phyloP scores from a whole-genome alignment of 2,329 filamentous ascomycete species.

The Botrytis tulipae region DNA sequence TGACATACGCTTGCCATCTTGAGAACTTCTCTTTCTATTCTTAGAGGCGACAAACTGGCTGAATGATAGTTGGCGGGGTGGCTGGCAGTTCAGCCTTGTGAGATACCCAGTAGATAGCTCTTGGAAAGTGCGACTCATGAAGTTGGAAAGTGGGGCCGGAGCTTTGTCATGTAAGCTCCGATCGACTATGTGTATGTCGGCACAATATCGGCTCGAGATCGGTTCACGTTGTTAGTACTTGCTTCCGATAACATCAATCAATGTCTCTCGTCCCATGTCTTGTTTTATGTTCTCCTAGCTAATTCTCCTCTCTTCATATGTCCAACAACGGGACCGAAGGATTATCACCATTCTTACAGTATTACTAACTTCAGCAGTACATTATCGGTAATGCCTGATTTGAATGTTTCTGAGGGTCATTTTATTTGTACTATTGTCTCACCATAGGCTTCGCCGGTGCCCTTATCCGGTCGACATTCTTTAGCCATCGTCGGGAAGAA shows the following conservation, averaged over 20 bases:
- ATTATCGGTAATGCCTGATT: not conserved
- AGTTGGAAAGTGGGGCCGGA: slow-evolving; percentile 23
- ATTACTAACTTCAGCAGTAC: slow-evolving; percentile 27
- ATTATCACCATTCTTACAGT: slow-evolving; percentile 25
- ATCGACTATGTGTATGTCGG: not conserved
- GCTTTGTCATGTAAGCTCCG: slow-evolving; percentile 23
- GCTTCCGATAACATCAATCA: not conserved
- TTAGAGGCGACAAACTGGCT: not conserved
- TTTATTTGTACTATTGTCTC: slow-evolving; percentile 14
- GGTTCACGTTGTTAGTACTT: slow-evolving; percentile 6
- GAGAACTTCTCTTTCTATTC: not conserved
- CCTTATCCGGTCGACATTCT: slow-evolving; percentile 22
- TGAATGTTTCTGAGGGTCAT: slow-evolving; percentile 7
- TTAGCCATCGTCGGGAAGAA: slow-evolving; percentile 21
- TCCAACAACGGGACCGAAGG: slow-evolving; percentile 23
- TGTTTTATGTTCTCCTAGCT: slow-evolving; percentile 12
- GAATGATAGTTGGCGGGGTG: not conserved
- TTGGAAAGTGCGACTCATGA: slow-evolving; percentile 23
- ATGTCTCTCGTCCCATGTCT: not conserved
- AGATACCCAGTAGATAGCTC: not conserved
- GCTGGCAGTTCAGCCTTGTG: slow-evolving; percentile 5
- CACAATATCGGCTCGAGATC: not conserved
- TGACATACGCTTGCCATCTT: slow-evolving; percentile 42
- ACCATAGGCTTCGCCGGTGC: slow-evolving; percentile 8
- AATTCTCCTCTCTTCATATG: slow-evolving; percentile 19